A percentile compares a stretch with the other conserved stretches of the same genome.
phyloP scores from a whole-genome alignment of 1,139 yeast genomes.

The Meyerozyma carpophila region DNA sequence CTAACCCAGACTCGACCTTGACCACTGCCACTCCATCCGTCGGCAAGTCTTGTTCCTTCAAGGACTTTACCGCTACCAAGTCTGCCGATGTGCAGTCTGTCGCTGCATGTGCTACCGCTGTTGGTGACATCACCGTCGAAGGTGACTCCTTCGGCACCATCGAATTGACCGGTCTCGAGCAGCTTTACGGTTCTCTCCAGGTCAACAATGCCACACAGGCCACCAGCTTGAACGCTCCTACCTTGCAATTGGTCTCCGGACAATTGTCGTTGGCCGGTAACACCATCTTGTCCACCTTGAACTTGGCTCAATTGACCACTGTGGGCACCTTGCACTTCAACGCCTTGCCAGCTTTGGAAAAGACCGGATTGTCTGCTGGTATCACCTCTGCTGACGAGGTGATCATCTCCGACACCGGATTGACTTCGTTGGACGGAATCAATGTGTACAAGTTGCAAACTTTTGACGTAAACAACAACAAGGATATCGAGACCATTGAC shows the following conservation, averaged over 20 bases:
- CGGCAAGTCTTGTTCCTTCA: conserved; percentile 52
- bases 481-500: conserved; percentile 59
- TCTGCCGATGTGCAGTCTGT: conserved; percentile 73
- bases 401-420: conserved; percentile 79
- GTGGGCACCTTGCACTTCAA: conserved; percentile 76
- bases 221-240: conserved; percentile 66
- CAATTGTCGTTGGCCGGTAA: conserved; percentile 56
- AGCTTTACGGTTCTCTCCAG: conserved; percentile 69
- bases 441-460: conserved; percentile 64
- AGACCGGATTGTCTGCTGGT: conserved; percentile 68
- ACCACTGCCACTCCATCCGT: conserved; percentile 48
- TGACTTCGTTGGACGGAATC: conserved; percentile 76
- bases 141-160: conserved; percentile 55
- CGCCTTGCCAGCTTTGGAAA: conserved; percentile 78
- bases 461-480: conserved; percentile 84
- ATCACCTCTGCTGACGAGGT: conserved; percentile 71
- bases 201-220: conserved; percentile 63
- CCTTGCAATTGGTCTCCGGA: conserved; percentile 70
- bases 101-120: conserved; percentile 70
- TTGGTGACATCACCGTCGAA: conserved; percentile 69
- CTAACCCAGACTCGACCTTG: conserved; percentile 39
- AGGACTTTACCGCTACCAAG: conserved; percentile 59
- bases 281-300: conserved; percentile 62
- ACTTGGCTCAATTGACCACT: conserved; percentile 73
- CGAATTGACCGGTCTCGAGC: conserved; percentile 53